Percentiles rank a stretch among this genome's conserved stretches.
Conservation (phyloP, 805 yeast genomes). For the Myxozyma vanderwaltii region DNA sequence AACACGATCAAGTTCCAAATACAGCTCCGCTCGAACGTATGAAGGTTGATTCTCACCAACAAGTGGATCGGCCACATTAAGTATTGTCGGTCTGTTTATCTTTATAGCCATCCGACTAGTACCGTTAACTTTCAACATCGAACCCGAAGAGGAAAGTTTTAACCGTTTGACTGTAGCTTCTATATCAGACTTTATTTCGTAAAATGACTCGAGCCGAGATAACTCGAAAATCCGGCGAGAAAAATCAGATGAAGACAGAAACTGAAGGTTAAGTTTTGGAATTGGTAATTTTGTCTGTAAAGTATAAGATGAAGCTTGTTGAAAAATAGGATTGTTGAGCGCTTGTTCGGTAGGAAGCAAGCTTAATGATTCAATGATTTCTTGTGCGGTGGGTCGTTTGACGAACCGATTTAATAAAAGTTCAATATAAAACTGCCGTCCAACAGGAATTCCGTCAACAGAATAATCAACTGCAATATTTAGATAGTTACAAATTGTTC, state of each 20-base stretch:
- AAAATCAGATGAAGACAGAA: conserved; percentile 40
- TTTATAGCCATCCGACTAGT: conserved; percentile 36
- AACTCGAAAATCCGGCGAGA: conserved; percentile 36
- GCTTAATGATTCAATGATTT: not conserved
- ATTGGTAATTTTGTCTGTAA: conserved; percentile 29
- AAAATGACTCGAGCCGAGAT: conserved; percentile 34
- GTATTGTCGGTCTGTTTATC: conserved; percentile 29
- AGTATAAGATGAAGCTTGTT: conserved; percentile 16
- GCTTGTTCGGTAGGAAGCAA: conserved; percentile 26
- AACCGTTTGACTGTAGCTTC: conserved; percentile 34
- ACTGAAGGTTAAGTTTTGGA: conserved; percentile 38
- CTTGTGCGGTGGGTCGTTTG: conserved; percentile 8
- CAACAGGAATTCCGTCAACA: not conserved
- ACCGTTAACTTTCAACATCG: conserved; percentile 31
- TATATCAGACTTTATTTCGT: conserved; percentile 35
- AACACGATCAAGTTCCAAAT: conserved; percentile 31
- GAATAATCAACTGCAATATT: conserved; percentile 15
- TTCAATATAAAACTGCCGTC: conserved; percentile 24
- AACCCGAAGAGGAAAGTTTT: conserved; percentile 17
- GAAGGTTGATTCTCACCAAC: conserved; percentile 38
- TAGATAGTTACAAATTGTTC: conserved; percentile 19
- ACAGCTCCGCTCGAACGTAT: conserved; percentile 37
- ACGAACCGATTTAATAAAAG: conserved; percentile 32
- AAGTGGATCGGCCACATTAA: conserved; percentile 35
- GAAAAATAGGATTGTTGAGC: conserved; percentile 11